Evolutionary conservation across 2,329 filamentous ascomycete genomes (phyloP).

Genomic region (Colletotrichum viniferum): DNA sequence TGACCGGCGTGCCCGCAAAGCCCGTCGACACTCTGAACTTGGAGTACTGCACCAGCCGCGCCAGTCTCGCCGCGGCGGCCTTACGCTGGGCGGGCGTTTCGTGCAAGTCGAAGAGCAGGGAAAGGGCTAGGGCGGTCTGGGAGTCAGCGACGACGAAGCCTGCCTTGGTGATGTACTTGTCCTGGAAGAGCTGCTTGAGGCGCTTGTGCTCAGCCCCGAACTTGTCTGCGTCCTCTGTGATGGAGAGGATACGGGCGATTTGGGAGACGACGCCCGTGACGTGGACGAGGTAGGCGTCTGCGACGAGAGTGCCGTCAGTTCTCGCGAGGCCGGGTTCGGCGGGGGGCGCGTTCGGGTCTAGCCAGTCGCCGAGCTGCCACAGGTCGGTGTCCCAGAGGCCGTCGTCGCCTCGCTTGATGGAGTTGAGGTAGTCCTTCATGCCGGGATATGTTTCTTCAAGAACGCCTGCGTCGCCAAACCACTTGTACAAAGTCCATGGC

Average conservation of each 20-base stretch:
- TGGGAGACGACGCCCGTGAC: constrained; percentile 40
- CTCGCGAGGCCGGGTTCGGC: constrained; percentile 41
- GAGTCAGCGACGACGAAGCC: constrained; percentile 38
- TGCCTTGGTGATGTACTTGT: constrained; percentile 31
- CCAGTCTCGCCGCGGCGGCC: constrained; percentile 30
- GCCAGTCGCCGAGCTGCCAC: constrained; percentile 51
- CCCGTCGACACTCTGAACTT: constrained; percentile 43
- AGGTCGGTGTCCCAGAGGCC: constrained; percentile 43
- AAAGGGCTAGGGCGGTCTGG: constrained; percentile 42
- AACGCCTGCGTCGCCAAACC: constrained; percentile 39
- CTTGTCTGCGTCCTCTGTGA: constrained; percentile 26
- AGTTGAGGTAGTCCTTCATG: constrained; percentile 43
- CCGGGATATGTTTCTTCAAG: constrained; percentile 41
- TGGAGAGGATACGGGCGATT: constrained; percentile 35
- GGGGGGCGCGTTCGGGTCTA: constrained; percentile 50
- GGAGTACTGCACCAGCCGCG: constrained; percentile 33
- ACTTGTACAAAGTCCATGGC: constrained; percentile 43
- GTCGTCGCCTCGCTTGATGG: constrained; percentile 32
- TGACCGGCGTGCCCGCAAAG: constrained; percentile 47
- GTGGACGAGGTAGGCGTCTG: constrained; percentile 51
- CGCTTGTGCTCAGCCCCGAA: constrained; percentile 23
- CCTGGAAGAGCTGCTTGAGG: constrained; percentile 32
- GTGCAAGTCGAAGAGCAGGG: constrained; percentile 41
- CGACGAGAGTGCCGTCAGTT: constrained; percentile 45
- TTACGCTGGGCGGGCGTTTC: constrained; percentile 16